Evolutionary conservation across 768 basidiomycete genomes (phyloP).

Genomic region (Tylopilus balloui): DNA sequence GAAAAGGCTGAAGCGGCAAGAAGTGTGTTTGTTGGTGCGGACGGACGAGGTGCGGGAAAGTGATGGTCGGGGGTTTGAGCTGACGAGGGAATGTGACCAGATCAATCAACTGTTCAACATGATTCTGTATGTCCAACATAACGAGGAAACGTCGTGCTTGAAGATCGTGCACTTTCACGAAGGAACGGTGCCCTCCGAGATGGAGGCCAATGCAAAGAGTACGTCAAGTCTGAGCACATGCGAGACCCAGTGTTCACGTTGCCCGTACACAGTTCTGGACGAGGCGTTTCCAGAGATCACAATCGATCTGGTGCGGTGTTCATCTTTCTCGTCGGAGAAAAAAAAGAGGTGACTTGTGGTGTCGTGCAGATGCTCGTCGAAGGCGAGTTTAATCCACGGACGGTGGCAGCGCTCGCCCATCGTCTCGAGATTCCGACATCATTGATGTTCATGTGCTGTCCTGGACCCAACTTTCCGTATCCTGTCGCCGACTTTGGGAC

Average conservation of each 20-base stretch:
- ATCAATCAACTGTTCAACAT: conserved; percentile 62
- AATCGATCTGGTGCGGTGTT: conserved; percentile 48
- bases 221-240: conserved; percentile 5
- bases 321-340: neutral
- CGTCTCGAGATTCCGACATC: conserved; percentile 47
- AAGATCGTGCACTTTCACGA: conserved; percentile 68
- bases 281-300: conserved; percentile 65
- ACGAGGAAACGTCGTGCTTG: conserved; percentile 66
- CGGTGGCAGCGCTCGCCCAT: conserved; percentile 47
- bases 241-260: neutral
- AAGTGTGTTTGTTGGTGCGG: conserved; percentile 58
- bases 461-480: conserved; percentile 41
- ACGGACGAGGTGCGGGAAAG: conserved; percentile 55
- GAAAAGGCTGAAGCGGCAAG: conserved; percentile 44
- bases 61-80: neutral
- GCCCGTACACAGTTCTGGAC: conserved; percentile 43
- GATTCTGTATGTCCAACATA: conserved; percentile 59
- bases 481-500: conserved; percentile 49
- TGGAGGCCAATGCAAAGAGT: conserved; percentile 71
- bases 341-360: neutral
- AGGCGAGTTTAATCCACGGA: conserved; percentile 41
- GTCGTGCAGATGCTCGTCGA: conserved; percentile 41
- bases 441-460: conserved; percentile 62
- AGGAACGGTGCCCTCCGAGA: conserved; percentile 57
- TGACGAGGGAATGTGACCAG: conserved; percentile 32